Base-by-base conservation (phyloP, 2,329 filamentous ascomycete genomes). In the Hymenoscyphus occultus region DNA sequence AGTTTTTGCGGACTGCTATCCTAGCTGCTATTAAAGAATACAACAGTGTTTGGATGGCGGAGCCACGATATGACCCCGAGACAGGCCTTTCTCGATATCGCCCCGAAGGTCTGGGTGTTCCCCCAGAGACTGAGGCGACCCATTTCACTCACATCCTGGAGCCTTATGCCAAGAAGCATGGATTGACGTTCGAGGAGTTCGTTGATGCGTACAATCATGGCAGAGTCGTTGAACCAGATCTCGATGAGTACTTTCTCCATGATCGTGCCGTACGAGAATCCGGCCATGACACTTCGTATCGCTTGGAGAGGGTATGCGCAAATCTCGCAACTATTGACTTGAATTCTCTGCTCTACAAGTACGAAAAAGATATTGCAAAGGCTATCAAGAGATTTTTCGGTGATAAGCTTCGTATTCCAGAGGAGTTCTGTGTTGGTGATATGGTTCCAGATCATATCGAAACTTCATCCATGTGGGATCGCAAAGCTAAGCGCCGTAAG, bases 221-320 rank as follows among this genome's bases (percentile, higher is more conserved):
- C 22, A 77, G 86, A 61, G 84, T 99, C 32, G 77, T 83, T 58
- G 94, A 98, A 79, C 93, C 93, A 0, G 92, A 96, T 68, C 83
- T 99, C 14, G 95, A 99, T 74, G 88, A 93, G 58, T 99, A 98
- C 79, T 98, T 98, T 80, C 80, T 96, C 75, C 95, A 99, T 76
- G 95, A 99, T 76, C 90, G 95, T 66, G 93, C 94, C 1, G 93
- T 98, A 40, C 90, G 95, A 70, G 95, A 99, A 78, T 97, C 94
- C 19, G 95, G 95, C 13, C 95, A 99, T 77, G 95, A 99, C 76
- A 99, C 95, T 2, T 91, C 91, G 16, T 98, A 98, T 78, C 91
- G 95, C 19, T 83, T 99, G 22, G 95, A 98, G 78, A 89, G 87
- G 58, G 84, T 96, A 31, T 93, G 91, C 72, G 95, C 92, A 12